Evolutionary conservation across 768 basidiomycete genomes (phyloP).

Genomic region (Amanita muscaria): DNA sequence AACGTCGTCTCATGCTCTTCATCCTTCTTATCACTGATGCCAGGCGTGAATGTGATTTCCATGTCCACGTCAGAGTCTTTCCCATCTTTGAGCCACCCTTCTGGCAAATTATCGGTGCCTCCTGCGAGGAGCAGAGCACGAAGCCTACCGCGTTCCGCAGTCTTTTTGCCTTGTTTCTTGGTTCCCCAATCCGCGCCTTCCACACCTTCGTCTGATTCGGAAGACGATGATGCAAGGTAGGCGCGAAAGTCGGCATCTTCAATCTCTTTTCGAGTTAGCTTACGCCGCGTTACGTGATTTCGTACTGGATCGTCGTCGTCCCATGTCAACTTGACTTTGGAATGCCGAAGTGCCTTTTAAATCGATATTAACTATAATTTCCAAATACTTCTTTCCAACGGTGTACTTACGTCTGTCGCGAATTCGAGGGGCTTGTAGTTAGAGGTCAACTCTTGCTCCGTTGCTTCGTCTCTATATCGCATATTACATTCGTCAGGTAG

Average conservation of each 20-base stretch:
- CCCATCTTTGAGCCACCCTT: constrained; percentile 66
- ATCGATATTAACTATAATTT: background rate
- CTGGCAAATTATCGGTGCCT: constrained; percentile 61
- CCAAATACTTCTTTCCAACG: background rate
- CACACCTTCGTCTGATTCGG: constrained; percentile 50
- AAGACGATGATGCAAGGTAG: constrained; percentile 57
- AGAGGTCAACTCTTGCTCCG: constrained; percentile 40
- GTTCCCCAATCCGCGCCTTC: constrained; percentile 23
- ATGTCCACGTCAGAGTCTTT: constrained; percentile 56
- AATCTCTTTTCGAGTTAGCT: constrained; percentile 74
- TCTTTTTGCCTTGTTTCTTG: constrained; percentile 27
- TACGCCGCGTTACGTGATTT: constrained; percentile 67
- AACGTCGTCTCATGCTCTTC: constrained; percentile 77
- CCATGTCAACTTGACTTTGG: constrained; percentile 97
- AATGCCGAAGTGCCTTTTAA: constrained; percentile 84
- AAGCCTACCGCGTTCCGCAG: constrained; percentile 54
- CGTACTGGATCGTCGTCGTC: constrained; percentile 95
- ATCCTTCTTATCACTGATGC: constrained; percentile 47
- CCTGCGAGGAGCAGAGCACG: constrained; percentile 69
- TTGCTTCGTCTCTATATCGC: constrained; percentile 73
- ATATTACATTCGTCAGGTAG: too few species aligned
- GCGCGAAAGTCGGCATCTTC: constrained; percentile 87
- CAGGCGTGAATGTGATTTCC: constrained; percentile 94
- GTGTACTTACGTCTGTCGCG: constrained; percentile 71
- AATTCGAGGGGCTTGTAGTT: constrained; percentile 79